Percentiles rank a stretch among this genome's conserved stretches.
phyloP scores from a whole-genome alignment of 75 land plant species.

The Pinus taeda region DNA sequence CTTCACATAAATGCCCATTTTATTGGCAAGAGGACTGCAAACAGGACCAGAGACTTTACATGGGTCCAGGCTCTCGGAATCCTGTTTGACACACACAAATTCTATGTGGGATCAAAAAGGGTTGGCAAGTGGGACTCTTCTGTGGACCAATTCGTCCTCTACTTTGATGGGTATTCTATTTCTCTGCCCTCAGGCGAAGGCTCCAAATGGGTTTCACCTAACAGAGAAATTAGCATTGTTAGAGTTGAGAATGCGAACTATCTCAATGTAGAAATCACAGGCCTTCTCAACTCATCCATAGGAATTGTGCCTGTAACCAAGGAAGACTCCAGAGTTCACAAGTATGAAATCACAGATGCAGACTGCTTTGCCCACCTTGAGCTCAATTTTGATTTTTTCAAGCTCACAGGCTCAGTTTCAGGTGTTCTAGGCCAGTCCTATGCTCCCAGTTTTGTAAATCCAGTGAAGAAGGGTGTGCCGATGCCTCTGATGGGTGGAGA shows the following conservation, averaged over 20 bases:
- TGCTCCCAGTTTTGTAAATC: slow-evolving; percentile 11
- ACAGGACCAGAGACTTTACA: slow-evolving; percentile 20
- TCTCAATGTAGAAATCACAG: slow-evolving; percentile 8
- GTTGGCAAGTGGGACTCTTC: slow-evolving; percentile 21
- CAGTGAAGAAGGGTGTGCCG: slow-evolving; percentile 15
- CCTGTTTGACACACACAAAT: slow-evolving; percentile 15
- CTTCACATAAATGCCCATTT: slow-evolving; percentile 34
- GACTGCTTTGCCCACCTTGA: slow-evolving; percentile 35
- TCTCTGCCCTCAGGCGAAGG: neutral
- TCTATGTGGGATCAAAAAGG: slow-evolving; percentile 17
- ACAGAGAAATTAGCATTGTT: slow-evolving; percentile 6
- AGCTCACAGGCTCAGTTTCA: slow-evolving; percentile 11
- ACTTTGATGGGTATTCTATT: slow-evolving; percentile 21
- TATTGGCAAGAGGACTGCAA: slow-evolving; percentile 25
- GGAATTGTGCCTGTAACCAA: slow-evolving; percentile 28
- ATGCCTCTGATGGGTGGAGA: slow-evolving; percentile 38
- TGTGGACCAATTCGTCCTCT: slow-evolving; percentile 16
- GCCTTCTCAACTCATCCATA: slow-evolving; percentile 6
- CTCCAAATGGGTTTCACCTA: slow-evolving; percentile 3
- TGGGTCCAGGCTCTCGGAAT: slow-evolving; percentile 30
- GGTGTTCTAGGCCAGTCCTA: slow-evolving; percentile 40
- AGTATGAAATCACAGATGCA: slow-evolving; percentile 20
- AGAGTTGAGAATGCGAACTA: slow-evolving; percentile 5
- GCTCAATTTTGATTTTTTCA: slow-evolving; percentile 23
- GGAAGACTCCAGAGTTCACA: slow-evolving; percentile 31